A percentile compares a stretch with the other conserved stretches of the same genome.
Evolutionary conservation across 2,329 filamentous ascomycete genomes (phyloP).

Genomic region (Arthrobotrys pseudoclavata): DNA sequence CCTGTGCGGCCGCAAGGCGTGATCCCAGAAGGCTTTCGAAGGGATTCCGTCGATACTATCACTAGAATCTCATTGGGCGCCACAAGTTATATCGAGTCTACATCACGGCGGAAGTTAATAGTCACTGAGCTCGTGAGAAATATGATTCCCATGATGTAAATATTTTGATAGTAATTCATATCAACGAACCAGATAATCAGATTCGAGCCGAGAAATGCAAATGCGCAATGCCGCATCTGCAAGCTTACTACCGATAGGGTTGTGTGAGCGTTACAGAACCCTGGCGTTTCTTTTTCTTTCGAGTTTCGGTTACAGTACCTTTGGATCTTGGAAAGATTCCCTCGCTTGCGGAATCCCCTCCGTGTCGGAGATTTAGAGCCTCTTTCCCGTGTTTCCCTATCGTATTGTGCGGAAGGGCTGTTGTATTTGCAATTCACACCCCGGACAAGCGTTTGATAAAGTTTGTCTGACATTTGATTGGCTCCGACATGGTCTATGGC

Average conservation of each 20-base stretch:
- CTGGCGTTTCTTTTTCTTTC: background rate
- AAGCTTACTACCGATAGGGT: background rate
- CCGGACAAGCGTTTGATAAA: conserved; percentile 20
- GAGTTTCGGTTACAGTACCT: background rate
- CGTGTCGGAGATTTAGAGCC: conserved; percentile 51
- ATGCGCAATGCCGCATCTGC: conserved; percentile 23
- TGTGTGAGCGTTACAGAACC: background rate
- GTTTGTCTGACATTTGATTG: conserved; percentile 32
- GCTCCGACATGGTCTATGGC: background rate
- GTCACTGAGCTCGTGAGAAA: background rate
- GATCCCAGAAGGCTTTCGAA: too few species aligned
- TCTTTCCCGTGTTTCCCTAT: conserved; percentile 21
- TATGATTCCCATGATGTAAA: background rate
- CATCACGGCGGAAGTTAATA: background rate
- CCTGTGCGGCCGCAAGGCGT: conserved; percentile 43
- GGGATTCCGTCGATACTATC: conserved; percentile 8
- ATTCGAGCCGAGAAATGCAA: background rate
- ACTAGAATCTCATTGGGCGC: background rate
- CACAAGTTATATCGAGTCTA: background rate
- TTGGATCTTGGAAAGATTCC: conserved; percentile 7
- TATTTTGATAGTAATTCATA: background rate
- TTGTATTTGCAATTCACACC: conserved; percentile 49
- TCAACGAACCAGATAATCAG: background rate
- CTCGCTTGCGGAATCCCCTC: conserved; percentile 45
- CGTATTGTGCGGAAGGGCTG: conserved; percentile 18